Conservation (phyloP, 768 basidiomycete species). For the Galerina marginata region DNA sequence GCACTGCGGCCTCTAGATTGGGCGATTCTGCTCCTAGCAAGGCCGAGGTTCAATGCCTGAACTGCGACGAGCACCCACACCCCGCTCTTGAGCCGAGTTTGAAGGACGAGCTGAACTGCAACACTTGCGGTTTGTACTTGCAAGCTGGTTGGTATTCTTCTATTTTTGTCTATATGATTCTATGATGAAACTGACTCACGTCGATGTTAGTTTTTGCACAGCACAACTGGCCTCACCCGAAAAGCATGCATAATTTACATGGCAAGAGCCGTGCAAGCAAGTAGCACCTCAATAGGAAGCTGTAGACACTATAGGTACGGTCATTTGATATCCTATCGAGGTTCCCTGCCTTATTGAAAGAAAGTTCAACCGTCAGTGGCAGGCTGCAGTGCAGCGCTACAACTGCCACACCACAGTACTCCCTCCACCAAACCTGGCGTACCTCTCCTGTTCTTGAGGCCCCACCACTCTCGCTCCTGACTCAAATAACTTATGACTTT, state of each 20-base stretch:
- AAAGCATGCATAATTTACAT: conserved; percentile 81
- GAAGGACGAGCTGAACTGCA: conserved; percentile 38
- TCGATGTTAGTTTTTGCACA: conserved; percentile 57
- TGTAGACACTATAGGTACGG: conserved; percentile 74
- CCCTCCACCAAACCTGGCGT: no score
- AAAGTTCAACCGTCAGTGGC: conserved; percentile 33
- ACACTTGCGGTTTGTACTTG: conserved; percentile 87
- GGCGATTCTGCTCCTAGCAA: conserved; percentile 55
- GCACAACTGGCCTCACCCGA: conserved; percentile 75
- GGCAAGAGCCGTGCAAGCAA: conserved; percentile 69
- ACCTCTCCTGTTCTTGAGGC: no score
- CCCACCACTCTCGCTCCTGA: conserved; percentile 39
- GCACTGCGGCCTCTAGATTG: conserved; percentile 15
- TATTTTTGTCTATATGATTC: conserved; percentile 1
- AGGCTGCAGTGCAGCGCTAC: conserved; percentile 71
- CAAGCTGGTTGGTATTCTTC: conserved; percentile 63
- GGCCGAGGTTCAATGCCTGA: conserved; percentile 73
- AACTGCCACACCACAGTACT: conserved; percentile 82
- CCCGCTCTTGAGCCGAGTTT: no score
- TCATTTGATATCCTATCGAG: conserved; percentile 23
- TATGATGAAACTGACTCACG: conserved; percentile 3
- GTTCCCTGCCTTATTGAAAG: conserved; percentile 31
- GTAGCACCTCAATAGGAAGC: conserved; percentile 68
- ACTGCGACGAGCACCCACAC: no score
- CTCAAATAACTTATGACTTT: no score